These are phyloP conservation scores for Talaromyces thailandensis DNA, from an alignment of 495 filamentous ascomycete species.

Conservation along the genomic window DNA sequence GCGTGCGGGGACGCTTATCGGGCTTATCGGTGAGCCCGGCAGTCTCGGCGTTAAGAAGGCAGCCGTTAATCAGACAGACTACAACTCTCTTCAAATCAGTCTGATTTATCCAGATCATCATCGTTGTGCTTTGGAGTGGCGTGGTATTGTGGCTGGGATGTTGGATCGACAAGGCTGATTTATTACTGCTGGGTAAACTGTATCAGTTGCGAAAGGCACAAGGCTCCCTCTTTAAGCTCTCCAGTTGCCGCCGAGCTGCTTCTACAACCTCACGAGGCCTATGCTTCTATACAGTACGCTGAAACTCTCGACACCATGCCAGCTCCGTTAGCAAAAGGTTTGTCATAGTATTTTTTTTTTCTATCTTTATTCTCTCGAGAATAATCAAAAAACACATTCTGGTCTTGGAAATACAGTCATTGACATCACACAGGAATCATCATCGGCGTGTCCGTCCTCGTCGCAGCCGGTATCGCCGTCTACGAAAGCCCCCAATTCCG, in stretches of 20 bases:
- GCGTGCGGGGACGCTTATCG: constrained; percentile 3
- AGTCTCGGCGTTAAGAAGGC: not conserved
- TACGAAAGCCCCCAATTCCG: constrained; percentile 79
- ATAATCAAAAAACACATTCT: not conserved
- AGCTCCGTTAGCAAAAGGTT: constrained; percentile 46
- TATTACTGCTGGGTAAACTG: not conserved
- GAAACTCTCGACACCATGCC: constrained; percentile 26
- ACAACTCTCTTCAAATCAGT: not conserved
- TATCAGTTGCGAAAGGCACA: not conserved
- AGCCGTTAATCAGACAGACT: not conserved
- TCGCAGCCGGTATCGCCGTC: constrained; percentile 74
- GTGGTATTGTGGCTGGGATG: not conserved
- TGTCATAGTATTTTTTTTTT: too few relatives aligned
- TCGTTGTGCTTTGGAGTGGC: not conserved
- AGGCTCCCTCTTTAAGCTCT: not conserved
- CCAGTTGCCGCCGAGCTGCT: not conserved
- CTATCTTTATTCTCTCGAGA: not conserved
- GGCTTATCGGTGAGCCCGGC: not conserved
- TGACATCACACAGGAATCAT: constrained; percentile 51
- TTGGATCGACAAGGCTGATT: not conserved
- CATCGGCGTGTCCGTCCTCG: constrained; percentile 63
- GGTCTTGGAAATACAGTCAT: not conserved
- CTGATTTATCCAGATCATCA: not conserved
- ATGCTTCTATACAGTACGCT: not conserved
- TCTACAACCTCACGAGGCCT: not conserved